Base-by-base conservation (phyloP, 306 rosid species). In the Gastrolobium bilobum region DNA sequence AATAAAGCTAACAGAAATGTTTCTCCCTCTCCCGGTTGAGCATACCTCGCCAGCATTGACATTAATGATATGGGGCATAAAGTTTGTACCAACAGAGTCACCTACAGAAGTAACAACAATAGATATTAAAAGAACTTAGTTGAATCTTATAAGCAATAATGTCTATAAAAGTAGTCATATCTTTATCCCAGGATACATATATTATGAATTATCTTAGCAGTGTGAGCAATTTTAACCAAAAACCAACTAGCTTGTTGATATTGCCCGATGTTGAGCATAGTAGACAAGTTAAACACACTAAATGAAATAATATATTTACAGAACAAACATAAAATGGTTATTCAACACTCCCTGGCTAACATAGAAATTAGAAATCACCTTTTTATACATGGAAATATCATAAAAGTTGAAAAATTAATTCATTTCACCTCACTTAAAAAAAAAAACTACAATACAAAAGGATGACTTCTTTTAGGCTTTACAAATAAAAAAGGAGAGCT, bases 11-110 rank as follows among this genome's bases (percentile, higher is more conserved):
- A 33, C 38, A 39, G 6, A 69, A n/a, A 38, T 68, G 44, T 15
- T 26, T 44, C 26, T 8, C 2, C 60, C 64, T 59, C 39, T 37
- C 14, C 10, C 29, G 33, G 29, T 70, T 13, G 44, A 82, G 44
- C 81, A 10, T 88, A 93, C 97, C 94, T 93, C 93, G 7, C 93
- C 97, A 56, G 88, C 69, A 31, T 84, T 82, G 75, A 89, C 88
- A 1, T 81, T 76, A 71, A 93, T 89, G 79, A 93, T 83, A 75
- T 89, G 97, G 60, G 97, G 90, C 90, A 80, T 82, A 70, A 89
- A 91, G 62, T 71, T 84, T 62, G 86, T 86, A n/a, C 95, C 93
- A 14, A 84, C 40, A 33, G 86, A 56, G 51, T 87, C 90, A 61
- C 89, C 94, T 93, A 33, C 76, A 79, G 40, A 59, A 73, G 33